These are phyloP conservation scores for Tricholoma hemisulphureum DNA, from an alignment of 768 basidiomycete species.

Conservation along the genomic window DNA sequence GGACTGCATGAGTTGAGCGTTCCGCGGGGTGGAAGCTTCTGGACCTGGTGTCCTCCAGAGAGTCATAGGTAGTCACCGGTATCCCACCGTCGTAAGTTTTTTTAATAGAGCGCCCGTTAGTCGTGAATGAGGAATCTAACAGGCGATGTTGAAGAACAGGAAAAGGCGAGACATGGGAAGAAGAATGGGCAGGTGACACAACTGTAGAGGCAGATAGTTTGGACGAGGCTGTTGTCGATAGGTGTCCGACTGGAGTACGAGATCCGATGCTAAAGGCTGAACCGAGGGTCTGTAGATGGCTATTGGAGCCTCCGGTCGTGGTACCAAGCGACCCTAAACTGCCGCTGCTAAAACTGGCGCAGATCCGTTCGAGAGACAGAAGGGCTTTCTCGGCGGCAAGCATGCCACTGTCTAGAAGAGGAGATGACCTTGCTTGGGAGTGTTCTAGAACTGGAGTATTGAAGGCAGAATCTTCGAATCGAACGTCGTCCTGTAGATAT, in stretches of 20 bases:
- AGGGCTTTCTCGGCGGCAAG: constrained; percentile 17
- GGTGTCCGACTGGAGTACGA: background rate
- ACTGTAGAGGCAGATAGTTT: background rate
- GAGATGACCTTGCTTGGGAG: background rate
- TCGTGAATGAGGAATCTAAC: background rate
- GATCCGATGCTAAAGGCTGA: background rate
- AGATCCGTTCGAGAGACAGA: constrained; percentile 23
- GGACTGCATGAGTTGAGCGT: background rate
- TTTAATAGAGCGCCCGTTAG: background rate
- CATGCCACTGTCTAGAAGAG: constrained; percentile 1
- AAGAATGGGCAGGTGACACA: background rate
- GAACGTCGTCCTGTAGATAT: background rate
- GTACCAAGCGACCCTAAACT: constrained; percentile 34
- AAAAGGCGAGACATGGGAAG: background rate
- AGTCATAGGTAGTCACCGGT: background rate
- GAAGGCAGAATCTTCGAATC: background rate
- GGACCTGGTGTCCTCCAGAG: background rate
- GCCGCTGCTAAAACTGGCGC: constrained; percentile 31
- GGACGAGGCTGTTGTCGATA: background rate
- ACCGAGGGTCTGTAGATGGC: background rate
- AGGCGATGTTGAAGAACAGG: background rate
- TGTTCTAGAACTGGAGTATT: constrained; percentile 17
- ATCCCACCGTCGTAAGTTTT: background rate
- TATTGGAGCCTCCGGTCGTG: constrained; percentile 15
- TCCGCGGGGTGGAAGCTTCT: background rate